phyloP scores from a whole-genome alignment of 371 early-diverging fungal genomes.

The Phascolomyces articulosus region DNA sequence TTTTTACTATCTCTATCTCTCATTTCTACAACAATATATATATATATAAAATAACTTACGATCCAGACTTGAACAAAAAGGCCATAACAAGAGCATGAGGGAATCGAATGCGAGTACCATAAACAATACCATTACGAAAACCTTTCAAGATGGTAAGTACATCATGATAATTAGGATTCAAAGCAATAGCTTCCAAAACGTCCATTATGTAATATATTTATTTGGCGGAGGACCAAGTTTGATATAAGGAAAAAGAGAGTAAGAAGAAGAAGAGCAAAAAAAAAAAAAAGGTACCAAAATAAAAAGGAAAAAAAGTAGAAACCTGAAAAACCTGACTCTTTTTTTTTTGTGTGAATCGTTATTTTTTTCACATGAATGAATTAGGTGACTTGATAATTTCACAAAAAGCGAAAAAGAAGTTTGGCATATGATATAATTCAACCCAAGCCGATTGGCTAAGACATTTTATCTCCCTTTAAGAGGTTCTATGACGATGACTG shows the following conservation, averaged over 20 bases:
- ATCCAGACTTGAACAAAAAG: constrained; percentile 87
- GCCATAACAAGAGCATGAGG: constrained; percentile 99
- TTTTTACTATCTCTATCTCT: too few species aligned
- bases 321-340: not conserved
- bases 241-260: too few species aligned
- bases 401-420: not conserved
- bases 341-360: too few species aligned
- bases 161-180: constrained; percentile 80
- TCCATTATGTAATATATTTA: constrained; percentile 32
- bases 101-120: constrained; percentile 95
- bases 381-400: constrained; percentile 4
- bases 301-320: too few species aligned
- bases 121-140: constrained; percentile 94
- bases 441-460: not conserved
- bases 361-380: constrained; percentile 3
- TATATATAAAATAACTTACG: constrained; percentile 54
- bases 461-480: too few species aligned
- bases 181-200: constrained; percentile 53
- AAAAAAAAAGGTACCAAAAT: not conserved
- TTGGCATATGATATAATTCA: not conserved
- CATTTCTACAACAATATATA: too few species aligned
- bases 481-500: not conserved
- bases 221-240: too few species aligned
- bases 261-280: too few species aligned
- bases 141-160: constrained; percentile 90